Conservation (phyloP, 108 stramenopile species). For the Cyclotella baltica region DNA sequence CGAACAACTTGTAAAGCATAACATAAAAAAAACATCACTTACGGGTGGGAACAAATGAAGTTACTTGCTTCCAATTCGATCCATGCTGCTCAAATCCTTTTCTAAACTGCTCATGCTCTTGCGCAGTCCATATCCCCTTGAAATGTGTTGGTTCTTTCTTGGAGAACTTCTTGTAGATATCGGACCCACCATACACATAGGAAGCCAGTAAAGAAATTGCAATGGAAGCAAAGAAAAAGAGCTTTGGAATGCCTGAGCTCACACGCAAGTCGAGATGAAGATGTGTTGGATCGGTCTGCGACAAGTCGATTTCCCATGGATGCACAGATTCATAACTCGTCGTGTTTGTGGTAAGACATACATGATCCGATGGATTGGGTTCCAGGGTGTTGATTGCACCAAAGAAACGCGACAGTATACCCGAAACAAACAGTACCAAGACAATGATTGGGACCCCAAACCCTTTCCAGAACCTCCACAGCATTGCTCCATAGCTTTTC, state of each 20-base stretch:
- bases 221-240: not conserved
- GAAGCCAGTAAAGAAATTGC: not conserved
- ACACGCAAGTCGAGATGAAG: conserved; percentile 7
- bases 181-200: not conserved
- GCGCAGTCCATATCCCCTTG: conserved; percentile 41
- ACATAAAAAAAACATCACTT: not conserved
- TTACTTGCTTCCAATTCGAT: conserved; percentile 27
- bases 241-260: not conserved
- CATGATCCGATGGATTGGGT: not conserved
- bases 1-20: too few species aligned
- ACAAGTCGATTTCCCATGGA: conserved; percentile 30
- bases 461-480: not conserved
- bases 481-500: conserved; percentile 1
- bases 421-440: not conserved
- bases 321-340: conserved; percentile 15
- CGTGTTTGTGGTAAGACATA: conserved; percentile 17
- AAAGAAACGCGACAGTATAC: not conserved
- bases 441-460: not conserved
- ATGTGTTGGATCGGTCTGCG: not conserved
- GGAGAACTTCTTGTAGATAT: not conserved
- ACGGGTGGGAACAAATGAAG: conserved; percentile 40
- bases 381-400: not conserved
- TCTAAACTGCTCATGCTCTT: conserved; percentile 45
- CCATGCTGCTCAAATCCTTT: conserved; percentile 37
- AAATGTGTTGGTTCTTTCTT: not conserved